Base-by-base conservation (phyloP, 805 yeast genomes). In the Candida ponderosae region DNA sequence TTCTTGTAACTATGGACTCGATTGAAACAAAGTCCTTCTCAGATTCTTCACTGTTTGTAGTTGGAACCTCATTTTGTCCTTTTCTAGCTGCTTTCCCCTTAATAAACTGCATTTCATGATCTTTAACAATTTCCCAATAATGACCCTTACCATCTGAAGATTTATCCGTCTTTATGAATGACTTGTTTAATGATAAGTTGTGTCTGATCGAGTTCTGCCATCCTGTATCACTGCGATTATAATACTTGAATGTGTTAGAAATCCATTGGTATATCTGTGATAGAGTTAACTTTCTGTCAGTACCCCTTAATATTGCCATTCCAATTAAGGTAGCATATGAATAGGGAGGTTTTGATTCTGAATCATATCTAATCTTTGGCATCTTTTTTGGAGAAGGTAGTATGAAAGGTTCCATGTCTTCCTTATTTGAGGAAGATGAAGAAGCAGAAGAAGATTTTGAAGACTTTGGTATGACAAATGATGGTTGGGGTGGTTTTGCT, bases 121-220 rank as follows among this genome's bases (percentile, higher is more conserved):
- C 96, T n/a, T 74, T 66, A 43, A 80, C 84, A 36, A 90, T 83
- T 48, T 81, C 77, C 98, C 98, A 90, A 59, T 81, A 90, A 62
- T 89, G 96, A 17, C 73, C 74, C 56, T 84, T 84, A 7, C 90
- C 88, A 62, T 83, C 94, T 47, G 83, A 81, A 11, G 96, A 89
- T 57, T 89, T 82, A 47, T 85, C 95, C 18, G 93, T 81, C 61
- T 90, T 90, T 34, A 82, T 70, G 55, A 90, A 90, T 0, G 97
- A 96, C 55, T 93, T 93, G 60, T 90, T 93, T 49, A 90, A 70
- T 11, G 96, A 87, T 23, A 90, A 66, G 48, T 93, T 90, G 61
- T 90, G 98, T 43, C 98, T 79, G 44, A 90, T 93, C 26, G 96
- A 89, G 61, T 88, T 88, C 60, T 90, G 97, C 98, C 98, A 90